These are phyloP conservation scores for Beauveria sp. DNA, from an alignment of 2,329 filamentous ascomycete species.

Conservation along the genomic window DNA sequence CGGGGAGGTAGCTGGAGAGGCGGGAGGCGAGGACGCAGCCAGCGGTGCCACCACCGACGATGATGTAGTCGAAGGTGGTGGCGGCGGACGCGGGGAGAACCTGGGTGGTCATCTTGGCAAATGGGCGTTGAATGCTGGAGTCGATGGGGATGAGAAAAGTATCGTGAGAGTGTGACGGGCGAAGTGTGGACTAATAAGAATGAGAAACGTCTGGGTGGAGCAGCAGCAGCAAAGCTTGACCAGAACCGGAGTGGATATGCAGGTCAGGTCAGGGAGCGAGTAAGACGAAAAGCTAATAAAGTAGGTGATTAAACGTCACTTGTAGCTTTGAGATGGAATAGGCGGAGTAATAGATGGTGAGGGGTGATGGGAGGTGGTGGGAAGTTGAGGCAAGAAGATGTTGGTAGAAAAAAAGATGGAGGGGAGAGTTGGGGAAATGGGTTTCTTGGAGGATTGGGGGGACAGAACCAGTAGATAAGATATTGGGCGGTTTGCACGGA, in stretches of 20 bases:
- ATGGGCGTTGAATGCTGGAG: neutral
- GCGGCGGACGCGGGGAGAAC: conserved; percentile 56
- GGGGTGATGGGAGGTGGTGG: neutral
- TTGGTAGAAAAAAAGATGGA: neutral
- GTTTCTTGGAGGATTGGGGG: neutral
- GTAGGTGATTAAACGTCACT: conserved; percentile 7
- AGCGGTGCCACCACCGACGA: conserved; percentile 79
- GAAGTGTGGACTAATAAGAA: neutral
- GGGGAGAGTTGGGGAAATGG: neutral
- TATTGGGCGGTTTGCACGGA: neutral
- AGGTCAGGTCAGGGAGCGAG: neutral
- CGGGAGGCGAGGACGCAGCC: conserved; percentile 78
- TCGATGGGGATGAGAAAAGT: neutral
- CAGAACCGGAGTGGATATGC: conserved; percentile 1
- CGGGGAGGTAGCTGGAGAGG: conserved; percentile 73
- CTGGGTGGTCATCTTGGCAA: conserved; percentile 56
- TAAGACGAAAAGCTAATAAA: neutral
- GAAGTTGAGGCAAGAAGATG: neutral
- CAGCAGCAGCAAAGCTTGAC: neutral
- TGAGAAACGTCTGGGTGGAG: neutral
- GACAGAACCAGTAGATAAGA: neutral
- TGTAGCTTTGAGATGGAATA: neutral
- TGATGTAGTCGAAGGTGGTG: conserved; percentile 72
- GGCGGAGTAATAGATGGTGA: neutral
- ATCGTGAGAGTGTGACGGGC: neutral